Evolutionary conservation across 2,329 filamentous ascomycete genomes (phyloP).

Genomic region (Zasmidium citrigriseum): DNA sequence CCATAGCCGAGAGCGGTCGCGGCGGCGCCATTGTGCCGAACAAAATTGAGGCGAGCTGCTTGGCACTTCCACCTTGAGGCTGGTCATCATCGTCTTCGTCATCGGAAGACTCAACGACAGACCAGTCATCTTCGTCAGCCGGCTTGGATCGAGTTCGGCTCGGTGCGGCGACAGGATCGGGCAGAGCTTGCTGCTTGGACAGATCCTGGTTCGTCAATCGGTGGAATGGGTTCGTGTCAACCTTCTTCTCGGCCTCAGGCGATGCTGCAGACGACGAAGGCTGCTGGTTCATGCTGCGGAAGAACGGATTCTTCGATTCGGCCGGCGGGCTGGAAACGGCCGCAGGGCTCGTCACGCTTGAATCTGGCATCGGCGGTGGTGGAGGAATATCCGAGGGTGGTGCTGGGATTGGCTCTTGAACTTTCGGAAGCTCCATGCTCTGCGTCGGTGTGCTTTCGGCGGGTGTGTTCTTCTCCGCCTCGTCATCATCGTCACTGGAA

Average conservation of each 20-base stretch:
- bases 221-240: conserved; percentile 95
- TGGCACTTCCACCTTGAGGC: conserved; percentile 78
- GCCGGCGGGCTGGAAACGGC: conserved; percentile 52
- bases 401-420: conserved; percentile 53
- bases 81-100: conserved; percentile 68
- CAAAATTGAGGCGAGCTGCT: conserved; percentile 88
- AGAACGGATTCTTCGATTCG: conserved; percentile 93
- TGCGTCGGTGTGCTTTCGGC: conserved; percentile 61
- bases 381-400: conserved; percentile 27
- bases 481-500: conserved; percentile 69
- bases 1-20: conserved; percentile 79
- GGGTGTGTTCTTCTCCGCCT: conserved; percentile 70
- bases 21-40: conserved; percentile 98
- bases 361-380: conserved; percentile 24
- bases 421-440: conserved; percentile 54
- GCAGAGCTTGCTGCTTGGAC: conserved; percentile 49
- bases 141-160: conserved; percentile 58
- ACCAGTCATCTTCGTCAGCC: conserved; percentile 74
- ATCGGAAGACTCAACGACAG: conserved; percentile 73
- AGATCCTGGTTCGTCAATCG: conserved; percentile 70
- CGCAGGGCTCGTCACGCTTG: conserved; percentile 16
- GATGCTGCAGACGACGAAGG: conserved; percentile 40
- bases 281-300: conserved; percentile 76
- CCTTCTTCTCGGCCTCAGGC: conserved; percentile 41
- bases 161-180: conserved; percentile 48